Evolutionary conservation across 495 filamentous ascomycete species (phyloP).

Genomic region (Aspergillus panamensis): DNA sequence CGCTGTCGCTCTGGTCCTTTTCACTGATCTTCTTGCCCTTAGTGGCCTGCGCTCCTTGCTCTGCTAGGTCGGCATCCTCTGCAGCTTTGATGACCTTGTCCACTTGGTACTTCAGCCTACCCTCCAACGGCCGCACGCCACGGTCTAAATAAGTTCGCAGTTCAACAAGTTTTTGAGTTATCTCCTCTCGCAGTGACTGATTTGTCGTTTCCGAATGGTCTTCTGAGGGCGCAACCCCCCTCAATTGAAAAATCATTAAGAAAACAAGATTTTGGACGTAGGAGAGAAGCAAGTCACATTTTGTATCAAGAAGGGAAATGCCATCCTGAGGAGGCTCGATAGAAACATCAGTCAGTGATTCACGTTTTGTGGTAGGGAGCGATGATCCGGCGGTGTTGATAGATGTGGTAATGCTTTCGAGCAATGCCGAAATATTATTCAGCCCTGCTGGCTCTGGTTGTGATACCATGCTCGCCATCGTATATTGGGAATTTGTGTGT

Average conservation of each 20-base stretch:
- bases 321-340: slow-evolving; percentile 71
- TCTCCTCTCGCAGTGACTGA: slow-evolving; percentile 49
- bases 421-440: slow-evolving; percentile 48
- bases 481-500: slow-evolving; percentile 9
- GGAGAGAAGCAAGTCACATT: slow-evolving; percentile 91
- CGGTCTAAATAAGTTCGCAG: slow-evolving; percentile 84
- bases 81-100: slow-evolving; percentile 86
- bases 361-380: slow-evolving; percentile 49
- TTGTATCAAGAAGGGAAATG: slow-evolving; percentile 89
- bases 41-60: slow-evolving; percentile 25
- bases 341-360: slow-evolving; percentile 36
- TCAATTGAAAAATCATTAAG: slow-evolving; percentile 76
- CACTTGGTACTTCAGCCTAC: slow-evolving; percentile 79
- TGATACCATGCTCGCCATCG: slow-evolving; percentile 29
- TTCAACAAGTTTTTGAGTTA: slow-evolving; percentile 79
- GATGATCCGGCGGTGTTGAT: slow-evolving; percentile 57
- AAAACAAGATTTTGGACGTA: slow-evolving; percentile 95
- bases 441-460: slow-evolving; percentile 24
- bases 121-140: slow-evolving; percentile 85
- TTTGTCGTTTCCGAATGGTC: slow-evolving; percentile 21
- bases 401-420: slow-evolving; percentile 61
- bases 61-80: slow-evolving; percentile 61
- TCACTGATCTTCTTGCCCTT: slow-evolving; percentile 30
- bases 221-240: slow-evolving; percentile 46
- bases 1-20: slow-evolving; percentile 25